phyloP scores from a whole-genome alignment of 345 rosid genomes.

The Leavenworthia alabamica region DNA sequence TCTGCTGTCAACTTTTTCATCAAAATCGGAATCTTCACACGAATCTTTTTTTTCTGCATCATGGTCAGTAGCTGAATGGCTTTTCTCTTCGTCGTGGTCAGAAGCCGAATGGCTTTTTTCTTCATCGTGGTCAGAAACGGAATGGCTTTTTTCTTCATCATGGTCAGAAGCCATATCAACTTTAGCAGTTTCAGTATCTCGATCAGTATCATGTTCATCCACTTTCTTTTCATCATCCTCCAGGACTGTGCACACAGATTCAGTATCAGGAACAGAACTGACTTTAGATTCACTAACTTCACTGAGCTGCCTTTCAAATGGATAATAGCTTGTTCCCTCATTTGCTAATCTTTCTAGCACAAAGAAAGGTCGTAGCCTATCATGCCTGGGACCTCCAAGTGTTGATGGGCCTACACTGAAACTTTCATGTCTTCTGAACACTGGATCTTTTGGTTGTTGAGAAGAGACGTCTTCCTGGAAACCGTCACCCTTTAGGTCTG shows the following conservation, averaged over 20 bases:
- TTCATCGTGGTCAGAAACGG: slow-evolving; percentile 30
- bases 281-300: slow-evolving; percentile 73
- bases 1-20: slow-evolving; percentile 41
- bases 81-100: slow-evolving; percentile 45
- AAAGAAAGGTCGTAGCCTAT: slow-evolving; percentile 71
- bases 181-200: slow-evolving; percentile 40
- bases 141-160: no score
- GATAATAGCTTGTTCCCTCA: slow-evolving; percentile 48
- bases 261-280: slow-evolving; percentile 81
- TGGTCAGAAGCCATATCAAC: slow-evolving; percentile 40
- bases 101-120: slow-evolving; percentile 47
- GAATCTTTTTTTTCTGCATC: slow-evolving; percentile 50
- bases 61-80: slow-evolving; percentile 42
- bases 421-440: slow-evolving; percentile 82
- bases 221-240: slow-evolving; percentile 61
- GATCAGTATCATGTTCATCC: slow-evolving; percentile 40
- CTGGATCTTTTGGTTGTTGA: slow-evolving; percentile 40
- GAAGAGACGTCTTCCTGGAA: slow-evolving; percentile 62
- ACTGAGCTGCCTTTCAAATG: slow-evolving; percentile 69
- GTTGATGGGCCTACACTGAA: slow-evolving; percentile 62
- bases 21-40: slow-evolving; percentile 42
- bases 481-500: slow-evolving; percentile 66
- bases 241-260: slow-evolving; percentile 51
- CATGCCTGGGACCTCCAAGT: slow-evolving; percentile 52
- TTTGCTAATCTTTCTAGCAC: slow-evolving; percentile 58